phyloP scores from a whole-genome alignment of 129 eudicot species.

The Heracleum sosnowskyi region DNA sequence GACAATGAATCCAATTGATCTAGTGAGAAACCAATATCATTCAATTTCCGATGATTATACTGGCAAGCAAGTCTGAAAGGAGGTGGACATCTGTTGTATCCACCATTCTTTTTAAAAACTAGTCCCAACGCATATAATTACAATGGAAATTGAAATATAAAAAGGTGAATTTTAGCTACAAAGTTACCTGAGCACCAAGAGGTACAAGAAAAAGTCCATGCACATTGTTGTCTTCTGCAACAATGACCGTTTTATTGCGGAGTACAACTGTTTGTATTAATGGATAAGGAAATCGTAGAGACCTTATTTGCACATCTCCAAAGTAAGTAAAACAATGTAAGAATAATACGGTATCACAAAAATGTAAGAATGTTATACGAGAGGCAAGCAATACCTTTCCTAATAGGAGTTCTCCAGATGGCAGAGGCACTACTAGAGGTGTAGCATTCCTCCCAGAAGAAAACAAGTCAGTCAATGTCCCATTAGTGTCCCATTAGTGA shows the following conservation, averaged over 20 bases:
- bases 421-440: slow-evolving; percentile 73
- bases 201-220: slow-evolving; percentile 84
- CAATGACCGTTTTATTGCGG: slow-evolving; percentile 53
- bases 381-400: slow-evolving; percentile 55
- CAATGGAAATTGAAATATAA: not conserved
- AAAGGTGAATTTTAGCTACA: not conserved
- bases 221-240: slow-evolving; percentile 62
- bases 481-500: too few relatives aligned
- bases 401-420: slow-evolving; percentile 71
- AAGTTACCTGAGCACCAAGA: slow-evolving; percentile 85
- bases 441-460: slow-evolving; percentile 81
- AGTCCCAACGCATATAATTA: not conserved
- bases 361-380: not conserved
- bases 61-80: not conserved
- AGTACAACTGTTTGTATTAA: slow-evolving; percentile 81
- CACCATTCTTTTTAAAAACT: not conserved
- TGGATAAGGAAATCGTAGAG: slow-evolving; percentile 76
- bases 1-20: not conserved
- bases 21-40: not conserved
- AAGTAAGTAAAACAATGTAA: too few relatives aligned
- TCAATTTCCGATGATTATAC: not conserved
- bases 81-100: not conserved
- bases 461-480: slow-evolving; percentile 67
- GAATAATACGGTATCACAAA: too few relatives aligned
- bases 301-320: slow-evolving; percentile 65